A percentile compares a stretch with the other conserved stretches of the same genome.
Evolutionary conservation across 73 alveolate species (phyloP).

Genomic region (Stentor coeruleus): DNA sequence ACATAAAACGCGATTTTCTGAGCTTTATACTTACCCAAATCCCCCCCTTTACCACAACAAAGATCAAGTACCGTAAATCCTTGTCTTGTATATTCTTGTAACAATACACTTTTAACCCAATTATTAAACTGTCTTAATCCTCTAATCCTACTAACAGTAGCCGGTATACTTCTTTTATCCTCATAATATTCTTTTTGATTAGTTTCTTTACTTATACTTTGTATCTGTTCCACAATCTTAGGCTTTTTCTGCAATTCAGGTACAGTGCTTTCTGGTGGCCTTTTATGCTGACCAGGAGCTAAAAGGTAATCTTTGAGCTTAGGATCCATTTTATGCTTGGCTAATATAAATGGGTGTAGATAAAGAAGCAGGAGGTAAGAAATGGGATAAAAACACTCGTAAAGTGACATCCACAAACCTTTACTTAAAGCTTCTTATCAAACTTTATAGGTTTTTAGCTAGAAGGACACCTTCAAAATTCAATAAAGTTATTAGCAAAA

Average conservation of each 20-base stretch:
- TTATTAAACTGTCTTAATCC: conserved; percentile 68
- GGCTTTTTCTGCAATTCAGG: too few species aligned
- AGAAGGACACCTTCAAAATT: conserved; percentile 88
- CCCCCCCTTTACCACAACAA: conserved; percentile 96
- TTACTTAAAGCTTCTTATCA: too few species aligned
- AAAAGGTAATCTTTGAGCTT: too few species aligned
- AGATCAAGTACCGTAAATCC: conserved; percentile 66
- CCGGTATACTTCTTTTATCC: neutral
- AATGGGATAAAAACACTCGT: too few species aligned
- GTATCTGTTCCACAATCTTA: too few species aligned
- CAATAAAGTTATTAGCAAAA: too few species aligned
- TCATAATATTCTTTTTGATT: neutral
- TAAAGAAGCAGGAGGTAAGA: too few species aligned
- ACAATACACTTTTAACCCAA: conserved; percentile 77
- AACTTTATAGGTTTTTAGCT: conserved; percentile 84
- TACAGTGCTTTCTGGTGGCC: too few species aligned
- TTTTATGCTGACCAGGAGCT: too few species aligned
- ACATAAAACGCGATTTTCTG: conserved; percentile 74
- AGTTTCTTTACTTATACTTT: neutral
- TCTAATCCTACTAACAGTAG: neutral
- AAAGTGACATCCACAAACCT: conserved; percentile 34
- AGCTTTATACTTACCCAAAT: conserved; percentile 67
- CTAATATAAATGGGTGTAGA: too few species aligned
- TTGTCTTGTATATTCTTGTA: conserved; percentile 57
- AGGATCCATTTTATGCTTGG: too few species aligned